Evolutionary conservation across 371 early-diverging fungal species (phyloP), one percentile per base, ranked within the genome.

Genomic region (Zychaea mexicana): DNA sequence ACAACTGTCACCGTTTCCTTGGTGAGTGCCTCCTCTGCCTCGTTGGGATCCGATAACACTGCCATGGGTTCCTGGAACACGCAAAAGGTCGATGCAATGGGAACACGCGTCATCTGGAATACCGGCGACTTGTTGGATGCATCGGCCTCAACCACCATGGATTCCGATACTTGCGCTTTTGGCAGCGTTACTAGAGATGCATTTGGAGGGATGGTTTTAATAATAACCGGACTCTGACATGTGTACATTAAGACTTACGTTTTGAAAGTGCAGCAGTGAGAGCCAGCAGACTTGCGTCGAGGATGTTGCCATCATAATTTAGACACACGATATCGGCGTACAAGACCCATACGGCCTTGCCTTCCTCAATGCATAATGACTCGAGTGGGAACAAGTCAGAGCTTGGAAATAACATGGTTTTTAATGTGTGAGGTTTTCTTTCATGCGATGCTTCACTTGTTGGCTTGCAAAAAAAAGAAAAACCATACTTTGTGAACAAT

Each of bases 261-360:
- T 89, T 79, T 52, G 73, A 69, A 30, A 97, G 81, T 0, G 96
- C 95, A 8, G 88, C 81, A 13, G 85, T 71, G 27, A 95, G 73
- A 7, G 94, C 90, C 12, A 91, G 62, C n/a, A 97, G 54, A 28
- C 93, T 88, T 0, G 96, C 96, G 68, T 98, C 98, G 52, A 95
- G 58, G 1, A 94, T 85, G 69, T 93, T 94, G 19, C 98, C 98
- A 70, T 94, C 97, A 65, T 94, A 92, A 64, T 92, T 90, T 30
- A 98, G 67, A 63, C 95, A 96, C 15, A 94, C 89, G 28, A 96
- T 88, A 74, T 98, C 98, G 3, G 91, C 90, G 66, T 93, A 91
- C 22, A 98, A 74, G 36, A 89, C 86, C 97, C 97, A 98, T 12
- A 85, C 94, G 2, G 94, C 96, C 60, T 88, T 85, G 36, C 92